Percentiles rank a stretch among this genome's conserved stretches.
These are phyloP conservation scores for Vanderwaltozyma polyspora DNA, from an alignment of 805 yeast species.

Conservation along the genomic window DNA sequence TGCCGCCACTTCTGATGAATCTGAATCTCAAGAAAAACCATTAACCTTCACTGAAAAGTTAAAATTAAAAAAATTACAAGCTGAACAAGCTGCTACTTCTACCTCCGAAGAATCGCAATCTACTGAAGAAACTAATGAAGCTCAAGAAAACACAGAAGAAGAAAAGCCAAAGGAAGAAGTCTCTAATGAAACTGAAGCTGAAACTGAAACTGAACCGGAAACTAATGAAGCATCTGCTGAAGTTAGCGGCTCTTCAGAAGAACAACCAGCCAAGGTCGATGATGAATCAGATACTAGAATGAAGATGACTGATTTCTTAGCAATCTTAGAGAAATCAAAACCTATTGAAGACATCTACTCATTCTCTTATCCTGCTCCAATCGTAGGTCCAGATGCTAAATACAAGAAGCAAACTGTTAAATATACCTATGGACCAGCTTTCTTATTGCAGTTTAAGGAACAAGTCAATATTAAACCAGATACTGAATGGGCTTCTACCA, in stretches of 20 bases:
- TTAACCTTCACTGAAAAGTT: constrained; percentile 19
- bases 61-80: constrained; percentile 13
- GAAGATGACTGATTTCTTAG: constrained; percentile 47
- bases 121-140: constrained; percentile 10
- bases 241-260: constrained; percentile 6
- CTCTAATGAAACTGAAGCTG: constrained; percentile 4
- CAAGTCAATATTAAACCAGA: constrained; percentile 49
- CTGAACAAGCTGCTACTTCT: background rate
- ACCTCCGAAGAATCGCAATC: constrained; percentile 6
- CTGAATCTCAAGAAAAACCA: constrained; percentile 5
- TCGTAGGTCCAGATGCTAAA: constrained; percentile 38
- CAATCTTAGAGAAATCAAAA: constrained; percentile 34
- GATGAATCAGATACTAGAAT: constrained; percentile 14
- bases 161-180: constrained; percentile 3
- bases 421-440: constrained; percentile 66
- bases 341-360: constrained; percentile 46
- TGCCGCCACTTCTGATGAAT: constrained; percentile 2
- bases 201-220: constrained; percentile 13
- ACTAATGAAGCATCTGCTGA: constrained; percentile 11
- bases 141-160: constrained; percentile 16
- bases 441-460: constrained; percentile 65
- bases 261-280: constrained; percentile 11
- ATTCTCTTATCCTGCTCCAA: constrained; percentile 45
- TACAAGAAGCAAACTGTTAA: constrained; percentile 24
- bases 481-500: constrained; percentile 39